These are phyloP conservation scores for Phellinidium pouzarii DNA, from an alignment of 1,284 basidiomycete genomes.

Conservation along the genomic window DNA sequence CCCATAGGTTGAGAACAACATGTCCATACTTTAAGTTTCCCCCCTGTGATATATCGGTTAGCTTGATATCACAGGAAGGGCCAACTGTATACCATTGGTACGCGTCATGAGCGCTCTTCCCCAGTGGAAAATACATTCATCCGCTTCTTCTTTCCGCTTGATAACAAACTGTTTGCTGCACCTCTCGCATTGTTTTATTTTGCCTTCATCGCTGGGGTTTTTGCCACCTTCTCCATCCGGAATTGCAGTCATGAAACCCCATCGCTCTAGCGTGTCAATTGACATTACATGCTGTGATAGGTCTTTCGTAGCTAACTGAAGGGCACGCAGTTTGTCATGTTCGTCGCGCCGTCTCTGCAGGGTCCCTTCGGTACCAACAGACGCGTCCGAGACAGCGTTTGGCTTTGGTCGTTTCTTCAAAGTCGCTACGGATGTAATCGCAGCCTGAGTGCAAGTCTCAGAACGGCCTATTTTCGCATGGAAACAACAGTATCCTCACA, in stretches of 20 bases:
- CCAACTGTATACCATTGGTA: conserved; percentile 46
- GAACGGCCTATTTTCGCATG: neutral
- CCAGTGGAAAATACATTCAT: conserved; percentile 79
- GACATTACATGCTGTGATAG: conserved; percentile 58
- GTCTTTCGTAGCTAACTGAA: conserved; percentile 47
- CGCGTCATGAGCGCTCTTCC: conserved; percentile 57
- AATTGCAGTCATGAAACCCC: conserved; percentile 67
- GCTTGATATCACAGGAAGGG: conserved; percentile 20
- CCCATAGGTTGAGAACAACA: conserved; percentile 58
- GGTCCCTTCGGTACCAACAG: conserved; percentile 76
- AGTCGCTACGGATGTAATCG: conserved; percentile 65
- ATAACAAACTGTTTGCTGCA: conserved; percentile 69
- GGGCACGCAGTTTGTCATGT: conserved; percentile 48
- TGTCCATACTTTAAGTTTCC: conserved; percentile 54
- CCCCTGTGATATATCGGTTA: conserved; percentile 38
- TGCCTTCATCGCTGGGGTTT: conserved; percentile 60
- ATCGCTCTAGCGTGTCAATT: conserved; percentile 50
- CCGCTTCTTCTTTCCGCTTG: conserved; percentile 46
- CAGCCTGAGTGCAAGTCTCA: conserved; percentile 40
- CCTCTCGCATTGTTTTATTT: conserved; percentile 67
- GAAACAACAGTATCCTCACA: conserved; percentile 34
- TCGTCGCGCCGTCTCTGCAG: conserved; percentile 51
- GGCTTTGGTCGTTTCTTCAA: conserved; percentile 69
- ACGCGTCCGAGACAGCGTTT: conserved; percentile 54
- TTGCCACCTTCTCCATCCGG: conserved; percentile 57